Evolutionary conservation across 306 rosid species (phyloP), one percentile per base, ranked within the genome.

Genomic region (Parietaria judaica): DNA sequence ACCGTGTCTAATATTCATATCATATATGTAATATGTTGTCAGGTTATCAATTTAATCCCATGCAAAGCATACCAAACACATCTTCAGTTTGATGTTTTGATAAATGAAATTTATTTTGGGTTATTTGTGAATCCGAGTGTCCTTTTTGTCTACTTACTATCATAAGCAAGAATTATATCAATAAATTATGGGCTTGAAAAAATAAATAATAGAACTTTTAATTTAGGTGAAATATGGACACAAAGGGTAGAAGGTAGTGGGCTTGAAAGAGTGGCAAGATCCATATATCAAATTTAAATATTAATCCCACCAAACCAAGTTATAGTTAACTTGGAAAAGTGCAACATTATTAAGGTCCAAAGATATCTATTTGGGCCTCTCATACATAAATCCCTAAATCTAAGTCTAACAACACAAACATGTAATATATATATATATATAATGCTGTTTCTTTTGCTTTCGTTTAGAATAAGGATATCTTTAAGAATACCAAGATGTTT

Each of bases 341-440:
- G 67, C 61, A 68, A 56, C 65, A 38, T 38, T 23, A 23, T 23
- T 51, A 68, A 58, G 50, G 65, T 69, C 76, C 16, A 44, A 43
- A 6, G 54, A 41, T 67, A 36, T 55, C 69, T 56, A 68, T 67
- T 15, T 41, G 45, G 62, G 59, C 46, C 37, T 51, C 67, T 60
- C 66, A 65, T 78, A 23, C 31, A 23, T 23, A 23, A 70, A 81
- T 72, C 69, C 77, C 56, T 62, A 79, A 77, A 47, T 15, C 36
- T 65, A 79, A 77, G 43, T 15, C 36, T 39, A 14, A 51, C 15
- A 14, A 0, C 6, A 41, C 45, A 5, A 41, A 41, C 7, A 41
- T 41, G 9, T 41, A 41, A 41, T 5, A 41, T 5, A 41, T 41
- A 41, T 23, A 23, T 23, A 23, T 23, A 23, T 23, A 23, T 23